Evolutionary conservation across 305 asterid species (phyloP).

Genomic region (Solanum hybrid): DNA sequence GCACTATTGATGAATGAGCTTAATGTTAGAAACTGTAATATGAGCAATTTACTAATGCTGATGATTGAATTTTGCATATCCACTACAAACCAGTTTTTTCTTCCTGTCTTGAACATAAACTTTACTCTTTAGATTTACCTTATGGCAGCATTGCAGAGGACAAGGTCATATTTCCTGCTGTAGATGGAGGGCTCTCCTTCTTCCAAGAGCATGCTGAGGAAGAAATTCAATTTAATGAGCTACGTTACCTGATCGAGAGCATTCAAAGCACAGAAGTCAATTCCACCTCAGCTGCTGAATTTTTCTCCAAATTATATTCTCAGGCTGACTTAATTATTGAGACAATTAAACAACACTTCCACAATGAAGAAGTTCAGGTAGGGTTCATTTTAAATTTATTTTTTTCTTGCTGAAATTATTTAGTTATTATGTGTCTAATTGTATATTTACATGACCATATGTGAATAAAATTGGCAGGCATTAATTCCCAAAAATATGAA

Average conservation of each 20-base stretch:
- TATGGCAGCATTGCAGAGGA: constrained; percentile 36
- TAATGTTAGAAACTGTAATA: neutral
- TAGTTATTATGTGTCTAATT: neutral
- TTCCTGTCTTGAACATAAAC: neutral
- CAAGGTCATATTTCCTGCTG: constrained; percentile 36
- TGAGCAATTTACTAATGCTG: neutral
- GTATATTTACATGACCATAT: neutral
- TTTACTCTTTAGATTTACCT: neutral
- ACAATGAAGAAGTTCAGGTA: constrained; percentile 41
- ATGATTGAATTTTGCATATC: neutral
- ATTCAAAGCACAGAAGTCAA: constrained; percentile 31
- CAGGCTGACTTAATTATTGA: constrained; percentile 41
- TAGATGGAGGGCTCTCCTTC: constrained; percentile 36
- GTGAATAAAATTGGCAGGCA: neutral
- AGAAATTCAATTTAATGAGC: constrained; percentile 33
- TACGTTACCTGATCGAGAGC: constrained; percentile 31
- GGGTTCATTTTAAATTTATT: neutral
- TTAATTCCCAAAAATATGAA: neutral
- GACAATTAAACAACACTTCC: constrained; percentile 30
- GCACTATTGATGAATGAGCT: neutral
- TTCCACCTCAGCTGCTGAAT: constrained; percentile 32
- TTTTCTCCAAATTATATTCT: constrained; percentile 30
- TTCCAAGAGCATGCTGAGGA: constrained; percentile 39
- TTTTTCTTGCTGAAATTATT: neutral
- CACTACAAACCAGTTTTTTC: neutral